Conservation (phyloP, 1,139 yeast genomes). For the Geotrichum carabidarum region DNA sequence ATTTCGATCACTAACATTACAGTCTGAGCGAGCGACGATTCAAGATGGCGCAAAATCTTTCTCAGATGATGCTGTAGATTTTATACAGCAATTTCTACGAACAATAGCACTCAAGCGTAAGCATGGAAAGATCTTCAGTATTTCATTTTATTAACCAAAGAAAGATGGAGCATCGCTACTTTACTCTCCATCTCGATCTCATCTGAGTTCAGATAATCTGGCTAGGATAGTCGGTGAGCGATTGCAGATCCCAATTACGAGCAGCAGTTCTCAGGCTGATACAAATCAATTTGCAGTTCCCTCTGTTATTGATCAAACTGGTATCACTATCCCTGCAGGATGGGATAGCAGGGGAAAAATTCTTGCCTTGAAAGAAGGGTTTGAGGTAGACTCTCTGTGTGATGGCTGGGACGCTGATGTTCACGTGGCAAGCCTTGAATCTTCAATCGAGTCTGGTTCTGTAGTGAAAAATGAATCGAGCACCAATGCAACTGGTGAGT, state of each 20-base stretch:
- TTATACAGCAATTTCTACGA: slow-evolving; percentile 53
- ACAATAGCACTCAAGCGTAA: slow-evolving; percentile 42
- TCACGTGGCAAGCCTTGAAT: neutral
- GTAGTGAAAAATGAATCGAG: neutral
- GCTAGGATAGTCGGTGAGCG: slow-evolving; percentile 28
- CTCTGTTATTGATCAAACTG: slow-evolving; percentile 36
- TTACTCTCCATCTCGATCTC: slow-evolving; percentile 21
- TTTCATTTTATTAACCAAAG: neutral
- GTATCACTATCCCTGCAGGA: slow-evolving; percentile 43
- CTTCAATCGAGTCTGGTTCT: neutral
- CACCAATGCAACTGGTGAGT: neutral
- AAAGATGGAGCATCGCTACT: slow-evolving; percentile 36
- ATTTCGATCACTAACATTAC: neutral
- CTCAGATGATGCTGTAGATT: slow-evolving; percentile 38
- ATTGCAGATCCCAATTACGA: slow-evolving; percentile 25
- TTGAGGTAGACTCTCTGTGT: slow-evolving; percentile 24
- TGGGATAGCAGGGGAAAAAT: slow-evolving; percentile 41
- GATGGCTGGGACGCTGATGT: slow-evolving; percentile 21
- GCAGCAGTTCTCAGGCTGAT: slow-evolving; percentile 12
- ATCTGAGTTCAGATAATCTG: slow-evolving; percentile 19
- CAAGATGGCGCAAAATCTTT: slow-evolving; percentile 15
- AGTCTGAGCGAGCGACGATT: slow-evolving; percentile 12
- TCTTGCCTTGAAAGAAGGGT: slow-evolving; percentile 31
- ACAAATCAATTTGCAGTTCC: slow-evolving; percentile 26
- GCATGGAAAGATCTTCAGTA: neutral